Conservation (phyloP, 1,284 basidiomycete species). For the Melampsora americana region DNA sequence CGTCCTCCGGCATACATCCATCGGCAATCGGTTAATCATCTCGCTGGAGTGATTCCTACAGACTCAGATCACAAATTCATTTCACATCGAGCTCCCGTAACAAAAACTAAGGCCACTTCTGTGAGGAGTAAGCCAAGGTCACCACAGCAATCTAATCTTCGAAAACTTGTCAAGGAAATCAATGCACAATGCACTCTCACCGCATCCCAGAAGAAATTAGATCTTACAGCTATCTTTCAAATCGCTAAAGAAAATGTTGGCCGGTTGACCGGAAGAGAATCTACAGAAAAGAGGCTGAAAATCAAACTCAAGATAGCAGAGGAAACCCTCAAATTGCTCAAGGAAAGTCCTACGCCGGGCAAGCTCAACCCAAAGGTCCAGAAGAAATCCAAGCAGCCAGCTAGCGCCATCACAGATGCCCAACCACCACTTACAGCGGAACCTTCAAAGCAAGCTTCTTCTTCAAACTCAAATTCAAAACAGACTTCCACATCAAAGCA, state of each 20-base stretch:
- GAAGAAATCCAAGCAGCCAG: neutral
- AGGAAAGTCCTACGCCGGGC: neutral
- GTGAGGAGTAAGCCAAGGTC: neutral
- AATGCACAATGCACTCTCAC: neutral
- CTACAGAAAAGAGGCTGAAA: neutral
- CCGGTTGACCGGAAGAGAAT: neutral
- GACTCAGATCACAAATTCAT: slow-evolving; percentile 6
- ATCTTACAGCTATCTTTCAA: neutral
- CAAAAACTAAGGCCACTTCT: neutral
- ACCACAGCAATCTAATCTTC: neutral
- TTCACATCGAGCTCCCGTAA: neutral
- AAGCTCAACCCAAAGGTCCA: neutral
- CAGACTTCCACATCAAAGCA: neutral
- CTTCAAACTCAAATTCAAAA: neutral
- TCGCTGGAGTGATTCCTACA: neutral
- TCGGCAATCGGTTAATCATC: neutral
- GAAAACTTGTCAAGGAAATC: slow-evolving; percentile 1
- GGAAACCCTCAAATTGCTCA: slow-evolving; percentile 6
- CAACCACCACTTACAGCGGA: neutral
- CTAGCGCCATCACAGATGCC: neutral
- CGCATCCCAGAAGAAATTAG: slow-evolving; percentile 4
- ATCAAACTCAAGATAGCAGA: slow-evolving; percentile 4
- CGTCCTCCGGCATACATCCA: slow-evolving; percentile 6
- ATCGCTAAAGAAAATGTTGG: slow-evolving; percentile 3
- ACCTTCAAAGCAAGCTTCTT: slow-evolving; percentile 1